A percentile compares a stretch with the other conserved stretches of the same genome.
phyloP scores from a whole-genome alignment of 176 grass and related monocot species.

The Aegilops umbellulata region DNA sequence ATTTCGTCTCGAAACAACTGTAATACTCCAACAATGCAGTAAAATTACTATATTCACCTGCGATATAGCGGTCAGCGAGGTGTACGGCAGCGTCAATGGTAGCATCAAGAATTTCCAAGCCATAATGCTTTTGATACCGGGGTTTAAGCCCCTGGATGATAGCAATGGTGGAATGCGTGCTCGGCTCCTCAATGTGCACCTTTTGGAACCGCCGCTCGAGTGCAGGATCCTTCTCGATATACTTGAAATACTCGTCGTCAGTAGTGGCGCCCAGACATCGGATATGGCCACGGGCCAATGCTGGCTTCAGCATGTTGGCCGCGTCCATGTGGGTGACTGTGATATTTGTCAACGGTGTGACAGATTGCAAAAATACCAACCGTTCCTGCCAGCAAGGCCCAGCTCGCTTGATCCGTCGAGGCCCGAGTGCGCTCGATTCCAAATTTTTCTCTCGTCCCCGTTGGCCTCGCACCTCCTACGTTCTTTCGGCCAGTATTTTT shows the following conservation, averaged over 20 bases:
- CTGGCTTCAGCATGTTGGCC: background rate
- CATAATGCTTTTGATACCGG: background rate
- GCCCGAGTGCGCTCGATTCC: no score
- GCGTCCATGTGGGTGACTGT: background rate
- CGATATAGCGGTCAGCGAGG: background rate
- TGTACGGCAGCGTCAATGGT: background rate
- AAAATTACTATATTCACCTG: background rate
- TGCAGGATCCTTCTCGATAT: background rate
- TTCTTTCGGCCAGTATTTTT: no score
- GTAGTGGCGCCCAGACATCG: background rate
- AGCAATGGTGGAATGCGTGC: background rate
- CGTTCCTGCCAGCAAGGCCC: no score
- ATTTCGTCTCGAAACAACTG: background rate
- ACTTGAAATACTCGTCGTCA: background rate
- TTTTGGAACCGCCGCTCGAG: background rate
- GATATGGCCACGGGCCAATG: background rate
- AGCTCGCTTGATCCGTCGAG: no score
- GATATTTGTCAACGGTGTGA: no score
- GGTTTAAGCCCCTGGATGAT: background rate
- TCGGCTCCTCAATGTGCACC: background rate
- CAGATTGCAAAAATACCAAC: no score
- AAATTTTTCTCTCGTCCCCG: no score
- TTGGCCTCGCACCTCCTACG: no score
- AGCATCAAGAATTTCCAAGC: background rate
- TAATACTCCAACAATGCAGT: background rate